Evolutionary conservation across 345 rosid genomes (phyloP), one percentile per base, ranked within the genome.

Genomic region (Linum trigynum): DNA sequence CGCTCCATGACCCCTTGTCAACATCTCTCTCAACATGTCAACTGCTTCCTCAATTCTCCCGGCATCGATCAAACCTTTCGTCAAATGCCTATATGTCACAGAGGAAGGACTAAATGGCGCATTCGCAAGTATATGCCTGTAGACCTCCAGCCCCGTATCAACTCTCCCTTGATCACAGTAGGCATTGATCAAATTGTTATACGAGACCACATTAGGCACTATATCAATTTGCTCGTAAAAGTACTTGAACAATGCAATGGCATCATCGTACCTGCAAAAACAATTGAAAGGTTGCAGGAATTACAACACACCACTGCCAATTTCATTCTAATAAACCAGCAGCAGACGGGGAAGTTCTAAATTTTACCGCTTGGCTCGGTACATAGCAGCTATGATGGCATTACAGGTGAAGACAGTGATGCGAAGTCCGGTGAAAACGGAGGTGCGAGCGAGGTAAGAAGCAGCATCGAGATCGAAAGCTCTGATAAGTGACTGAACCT

Each of bases 351-450:
- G 10, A 48, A 12, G 11, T 5, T 39, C 10, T 8, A 65, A 48
- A 48, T 15, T 48, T 37, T 77, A 88, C 72, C 99, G 81, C 76
- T 87, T 85, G 50, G 88, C 82, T 39, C 99, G 81, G 70, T 94
- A 87, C 97, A 88, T 91, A 16, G 96, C 95, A 0, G 97, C 99
- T 39, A 91, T 83, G 67, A 94, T 85, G 11, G 99, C 99, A 63
- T 91, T 94, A 73, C 97, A 94, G 10, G 97, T 94, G 86, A 94
- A 94, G n/a, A 94, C 97, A 4, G 96, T 94, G 67, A 96, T 95
- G 39, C 96, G 85, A 7, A 83, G 82, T 15, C 67, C 74, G 61
- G 95, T 83, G 74, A 77, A 86, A 16, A 88, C 87, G 5, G 95
- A 77, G 65, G 82, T 85, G 2, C 99, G 92, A 37, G 96, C 96